Evolutionary conservation across 2,329 filamentous ascomycete genomes (phyloP).

Genomic region (Westerdykella sp.): DNA sequence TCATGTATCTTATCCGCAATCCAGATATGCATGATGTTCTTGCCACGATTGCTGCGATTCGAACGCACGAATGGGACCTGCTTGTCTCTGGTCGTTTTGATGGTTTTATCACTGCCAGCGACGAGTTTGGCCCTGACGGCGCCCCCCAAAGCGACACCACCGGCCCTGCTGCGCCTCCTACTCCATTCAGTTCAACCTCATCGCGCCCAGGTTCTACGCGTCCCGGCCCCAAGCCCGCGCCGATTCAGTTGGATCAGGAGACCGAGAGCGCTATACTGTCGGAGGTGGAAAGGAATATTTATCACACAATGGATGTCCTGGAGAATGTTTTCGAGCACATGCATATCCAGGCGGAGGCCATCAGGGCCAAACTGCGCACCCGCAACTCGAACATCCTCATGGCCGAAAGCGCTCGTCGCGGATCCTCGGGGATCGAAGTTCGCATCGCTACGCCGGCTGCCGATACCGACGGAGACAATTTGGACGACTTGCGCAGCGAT

Average conservation of each 20-base stretch:
- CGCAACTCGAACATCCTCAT: slow-evolving; percentile 71
- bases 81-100: slow-evolving; percentile 90
- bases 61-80: slow-evolving; percentile 92
- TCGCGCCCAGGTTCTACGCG: slow-evolving; percentile 34
- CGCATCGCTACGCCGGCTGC: slow-evolving; percentile 46
- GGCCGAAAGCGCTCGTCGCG: slow-evolving; percentile 55
- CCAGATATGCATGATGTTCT: slow-evolving; percentile 77
- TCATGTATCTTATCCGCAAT: slow-evolving; percentile 80
- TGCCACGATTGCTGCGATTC: slow-evolving; percentile 80
- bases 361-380: slow-evolving; percentile 72
- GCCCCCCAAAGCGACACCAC: background rate
- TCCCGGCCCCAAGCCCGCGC: slow-evolving; percentile 50
- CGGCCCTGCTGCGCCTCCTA: slow-evolving; percentile 37
- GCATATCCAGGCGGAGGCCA: slow-evolving; percentile 76
- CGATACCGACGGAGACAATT: slow-evolving; percentile 22
- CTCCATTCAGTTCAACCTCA: slow-evolving; percentile 38
- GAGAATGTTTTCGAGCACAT: slow-evolving; percentile 91
- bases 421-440: slow-evolving; percentile 41
- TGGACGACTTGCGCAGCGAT: slow-evolving; percentile 41
- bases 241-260: slow-evolving; percentile 88
- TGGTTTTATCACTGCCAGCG: slow-evolving; percentile 90
- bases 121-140: slow-evolving; percentile 49
- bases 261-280: slow-evolving; percentile 84
- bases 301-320: slow-evolving; percentile 85
- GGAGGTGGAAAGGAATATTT: slow-evolving; percentile 90